Percentiles rank a stretch among this genome's conserved stretches.
phyloP scores from a whole-genome alignment of 306 rosid genomes.

The Malus sylvestris region DNA sequence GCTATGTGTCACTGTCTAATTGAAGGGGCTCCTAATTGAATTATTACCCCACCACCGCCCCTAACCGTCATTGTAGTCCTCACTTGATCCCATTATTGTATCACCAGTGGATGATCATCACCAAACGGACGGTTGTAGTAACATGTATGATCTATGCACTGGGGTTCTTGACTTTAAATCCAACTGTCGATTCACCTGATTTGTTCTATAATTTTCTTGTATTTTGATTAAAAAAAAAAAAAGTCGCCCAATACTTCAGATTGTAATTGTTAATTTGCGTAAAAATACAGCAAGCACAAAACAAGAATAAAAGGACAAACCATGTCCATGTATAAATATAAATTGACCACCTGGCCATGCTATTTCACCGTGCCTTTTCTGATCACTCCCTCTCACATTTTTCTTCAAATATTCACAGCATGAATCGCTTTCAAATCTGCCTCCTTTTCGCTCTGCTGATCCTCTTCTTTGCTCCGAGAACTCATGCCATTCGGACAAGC shows the following conservation, averaged over 20 bases:
- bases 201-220: background rate
- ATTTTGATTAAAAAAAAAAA: no score
- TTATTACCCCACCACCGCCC: slow-evolving; percentile 32
- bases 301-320: background rate
- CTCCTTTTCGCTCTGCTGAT: slow-evolving; percentile 25
- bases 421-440: slow-evolving; percentile 40
- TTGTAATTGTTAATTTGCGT: background rate
- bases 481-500: slow-evolving; percentile 25
- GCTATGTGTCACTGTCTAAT: slow-evolving; percentile 24
- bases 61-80: slow-evolving; percentile 47
- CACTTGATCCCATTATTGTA: slow-evolving; percentile 7
- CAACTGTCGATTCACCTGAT: background rate
- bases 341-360: background rate
- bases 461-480: slow-evolving; percentile 38
- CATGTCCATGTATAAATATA: background rate
- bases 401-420: slow-evolving; percentile 11
- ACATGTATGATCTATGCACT: background rate
- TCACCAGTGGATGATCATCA: slow-evolving; percentile 1
- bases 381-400: background rate
- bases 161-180: no score
- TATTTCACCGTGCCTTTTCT: background rate
- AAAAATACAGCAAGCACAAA: background rate
- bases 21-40: slow-evolving; percentile 29
- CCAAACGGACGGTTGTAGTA: slow-evolving; percentile 1
- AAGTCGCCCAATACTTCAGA: background rate